Percentiles rank a stretch among this genome's conserved stretches.
These are phyloP conservation scores for Flaveria brownii DNA, from an alignment of 129 eudicot genomes.

Conservation along the genomic window DNA sequence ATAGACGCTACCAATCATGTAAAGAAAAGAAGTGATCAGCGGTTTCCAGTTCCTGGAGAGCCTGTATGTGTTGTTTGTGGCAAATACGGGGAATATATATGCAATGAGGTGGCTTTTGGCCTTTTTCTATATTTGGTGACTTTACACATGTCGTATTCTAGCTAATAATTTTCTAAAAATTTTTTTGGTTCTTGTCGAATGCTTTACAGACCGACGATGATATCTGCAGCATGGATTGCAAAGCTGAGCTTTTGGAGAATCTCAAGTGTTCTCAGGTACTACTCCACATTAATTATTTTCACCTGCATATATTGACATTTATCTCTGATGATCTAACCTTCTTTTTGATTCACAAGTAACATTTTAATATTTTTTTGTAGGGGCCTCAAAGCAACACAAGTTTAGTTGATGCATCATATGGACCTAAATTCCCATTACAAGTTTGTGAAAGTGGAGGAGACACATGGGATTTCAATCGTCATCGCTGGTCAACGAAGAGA, in stretches of 20 bases:
- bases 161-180: background rate
- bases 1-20: constrained; percentile 39
- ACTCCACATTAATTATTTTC: no score
- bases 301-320: background rate
- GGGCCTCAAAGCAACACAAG: constrained; percentile 35
- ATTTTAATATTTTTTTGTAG: constrained; percentile 28
- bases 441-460: constrained; percentile 59
- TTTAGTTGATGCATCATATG: constrained; percentile 33
- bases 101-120: constrained; percentile 63
- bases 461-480: constrained; percentile 69
- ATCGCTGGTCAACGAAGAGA: constrained; percentile 73
- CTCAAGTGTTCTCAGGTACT: constrained; percentile 44
- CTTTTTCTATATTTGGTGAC: background rate
- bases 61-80: constrained; percentile 85
- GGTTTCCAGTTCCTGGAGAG: constrained; percentile 84
- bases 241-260: constrained; percentile 64
- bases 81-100: constrained; percentile 88
- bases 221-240: constrained; percentile 88
- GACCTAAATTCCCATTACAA: constrained; percentile 37
- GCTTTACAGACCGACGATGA: constrained; percentile 73
- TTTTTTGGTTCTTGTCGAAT: background rate
- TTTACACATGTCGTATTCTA: background rate
- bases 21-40: constrained; percentile 62
- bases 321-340: background rate
- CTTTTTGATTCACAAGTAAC: constrained; percentile 1